A percentile compares a stretch with the other conserved stretches of the same genome.
These are phyloP conservation scores for Ostreobium quekettii DNA, from an alignment of 139 green algal genomes.

Conservation along the genomic window DNA sequence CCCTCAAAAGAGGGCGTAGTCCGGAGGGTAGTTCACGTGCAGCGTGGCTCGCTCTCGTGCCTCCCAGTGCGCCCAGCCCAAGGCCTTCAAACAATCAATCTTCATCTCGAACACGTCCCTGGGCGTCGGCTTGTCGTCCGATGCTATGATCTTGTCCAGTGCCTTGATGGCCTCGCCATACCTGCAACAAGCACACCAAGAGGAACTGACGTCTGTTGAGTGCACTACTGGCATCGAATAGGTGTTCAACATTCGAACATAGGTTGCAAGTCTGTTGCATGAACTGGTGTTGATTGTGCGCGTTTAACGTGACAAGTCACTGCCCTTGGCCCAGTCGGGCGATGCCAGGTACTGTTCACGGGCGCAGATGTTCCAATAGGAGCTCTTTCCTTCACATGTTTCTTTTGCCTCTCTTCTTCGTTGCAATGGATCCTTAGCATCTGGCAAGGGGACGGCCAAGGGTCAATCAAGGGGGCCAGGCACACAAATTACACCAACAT, in stretches of 20 bases:
- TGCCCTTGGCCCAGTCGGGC: background rate
- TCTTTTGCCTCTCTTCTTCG: too few relatives aligned
- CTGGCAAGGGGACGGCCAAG: too few relatives aligned
- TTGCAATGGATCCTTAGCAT: too few relatives aligned
- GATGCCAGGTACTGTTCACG: background rate
- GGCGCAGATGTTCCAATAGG: too few relatives aligned
- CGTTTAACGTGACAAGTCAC: too few relatives aligned
- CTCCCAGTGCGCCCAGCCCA: conserved; percentile 60
- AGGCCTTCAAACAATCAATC: conserved; percentile 26
- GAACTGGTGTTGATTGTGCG: too few relatives aligned
- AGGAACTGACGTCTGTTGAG: too few relatives aligned
- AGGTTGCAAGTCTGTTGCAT: background rate
- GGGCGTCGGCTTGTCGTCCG: conserved; percentile 31
- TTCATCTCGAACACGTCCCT: conserved; percentile 37
- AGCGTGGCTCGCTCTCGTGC: conserved; percentile 27
- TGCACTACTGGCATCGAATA: background rate
- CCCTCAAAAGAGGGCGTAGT: conserved; percentile 44
- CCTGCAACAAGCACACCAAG: conserved; percentile 10
- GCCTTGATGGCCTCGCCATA: conserved; percentile 29
- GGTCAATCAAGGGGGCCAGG: background rate
- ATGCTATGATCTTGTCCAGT: conserved; percentile 23
- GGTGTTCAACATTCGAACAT: too few relatives aligned
- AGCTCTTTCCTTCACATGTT: too few relatives aligned
- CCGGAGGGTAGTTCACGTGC: conserved; percentile 34
- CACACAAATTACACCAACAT: background rate